Percentiles rank a stretch among this genome's conserved stretches.
Evolutionary conservation across 331 rosid species (phyloP).

Genomic region (Dryas integrifolia): DNA sequence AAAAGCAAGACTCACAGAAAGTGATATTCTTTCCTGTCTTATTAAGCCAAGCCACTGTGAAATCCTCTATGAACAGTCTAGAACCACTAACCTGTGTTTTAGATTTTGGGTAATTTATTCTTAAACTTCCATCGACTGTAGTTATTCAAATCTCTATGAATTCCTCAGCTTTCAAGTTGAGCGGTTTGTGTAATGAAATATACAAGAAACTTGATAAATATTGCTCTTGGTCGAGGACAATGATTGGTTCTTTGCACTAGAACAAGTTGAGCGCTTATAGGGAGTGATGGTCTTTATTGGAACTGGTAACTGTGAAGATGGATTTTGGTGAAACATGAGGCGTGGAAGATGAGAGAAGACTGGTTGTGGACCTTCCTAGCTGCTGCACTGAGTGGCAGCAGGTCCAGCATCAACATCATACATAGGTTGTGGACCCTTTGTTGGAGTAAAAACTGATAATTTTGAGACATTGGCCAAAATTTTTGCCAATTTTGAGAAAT

Average conservation of each 20-base stretch:
- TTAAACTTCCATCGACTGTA: constrained; percentile 31
- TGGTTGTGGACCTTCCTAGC: constrained; percentile 34
- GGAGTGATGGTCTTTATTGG: constrained; percentile 33
- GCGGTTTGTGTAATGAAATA: constrained; percentile 27
- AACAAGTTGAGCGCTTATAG: constrained; percentile 35
- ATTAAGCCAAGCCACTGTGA: constrained; percentile 11
- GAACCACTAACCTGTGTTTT: not conserved
- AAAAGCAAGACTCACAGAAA: no score
- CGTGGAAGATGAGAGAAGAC: constrained; percentile 37
- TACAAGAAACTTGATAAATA: constrained; percentile 41
- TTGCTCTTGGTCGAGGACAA: constrained; percentile 33
- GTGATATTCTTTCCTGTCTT: not conserved
- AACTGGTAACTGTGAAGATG: constrained; percentile 29
- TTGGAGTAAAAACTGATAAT: no score
- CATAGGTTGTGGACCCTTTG: no score
- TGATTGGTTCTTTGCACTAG: constrained; percentile 34
- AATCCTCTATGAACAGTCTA: not conserved
- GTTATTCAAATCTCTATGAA: constrained; percentile 46
- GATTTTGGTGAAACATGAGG: constrained; percentile 38
- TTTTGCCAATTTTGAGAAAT: no score
- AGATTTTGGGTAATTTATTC: constrained; percentile 24
- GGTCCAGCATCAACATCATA: no score
- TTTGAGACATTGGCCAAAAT: no score
- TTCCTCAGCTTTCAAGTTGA: constrained; percentile 40
- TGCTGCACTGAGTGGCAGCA: no score